phyloP scores from a whole-genome alignment of 176 grass and related monocot species.

The Melocanna baccifera region DNA sequence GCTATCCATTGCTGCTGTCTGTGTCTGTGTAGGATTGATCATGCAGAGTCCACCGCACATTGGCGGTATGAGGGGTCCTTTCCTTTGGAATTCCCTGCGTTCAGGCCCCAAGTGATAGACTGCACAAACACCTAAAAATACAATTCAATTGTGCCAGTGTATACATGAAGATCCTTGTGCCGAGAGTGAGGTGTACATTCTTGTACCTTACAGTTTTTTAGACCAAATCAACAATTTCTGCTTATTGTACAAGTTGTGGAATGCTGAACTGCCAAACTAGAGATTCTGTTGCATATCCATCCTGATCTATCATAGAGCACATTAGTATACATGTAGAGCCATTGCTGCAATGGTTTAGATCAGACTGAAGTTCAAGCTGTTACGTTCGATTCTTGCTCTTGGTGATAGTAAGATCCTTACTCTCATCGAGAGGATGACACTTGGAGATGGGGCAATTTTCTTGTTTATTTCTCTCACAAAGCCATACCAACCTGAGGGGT shows the following conservation, averaged over 20 bases:
- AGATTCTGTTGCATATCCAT: background rate
- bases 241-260: background rate
- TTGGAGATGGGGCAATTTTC: too few species aligned
- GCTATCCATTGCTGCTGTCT: constrained; percentile 72
- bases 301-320: background rate
- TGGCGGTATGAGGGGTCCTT: constrained; percentile 41
- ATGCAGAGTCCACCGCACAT: constrained; percentile 63
- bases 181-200: background rate
- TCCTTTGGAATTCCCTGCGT: constrained; percentile 56
- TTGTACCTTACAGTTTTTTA: background rate
- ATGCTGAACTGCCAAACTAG: background rate
- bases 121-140: background rate
- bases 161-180: background rate
- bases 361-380: too few species aligned
- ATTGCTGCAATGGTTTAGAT: background rate
- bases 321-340: background rate
- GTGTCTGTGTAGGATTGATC: constrained; percentile 76
- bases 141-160: background rate
- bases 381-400: too few species aligned
- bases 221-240: background rate
- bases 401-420: too few species aligned
- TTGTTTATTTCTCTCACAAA: too few species aligned
- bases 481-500: too few species aligned
- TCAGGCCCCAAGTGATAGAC: constrained; percentile 54
- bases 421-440: too few species aligned